A percentile compares a stretch with the other conserved stretches of the same genome.
Evolutionary conservation across 257 asterid species (phyloP).

Genomic region (Nicotiana undulata): DNA sequence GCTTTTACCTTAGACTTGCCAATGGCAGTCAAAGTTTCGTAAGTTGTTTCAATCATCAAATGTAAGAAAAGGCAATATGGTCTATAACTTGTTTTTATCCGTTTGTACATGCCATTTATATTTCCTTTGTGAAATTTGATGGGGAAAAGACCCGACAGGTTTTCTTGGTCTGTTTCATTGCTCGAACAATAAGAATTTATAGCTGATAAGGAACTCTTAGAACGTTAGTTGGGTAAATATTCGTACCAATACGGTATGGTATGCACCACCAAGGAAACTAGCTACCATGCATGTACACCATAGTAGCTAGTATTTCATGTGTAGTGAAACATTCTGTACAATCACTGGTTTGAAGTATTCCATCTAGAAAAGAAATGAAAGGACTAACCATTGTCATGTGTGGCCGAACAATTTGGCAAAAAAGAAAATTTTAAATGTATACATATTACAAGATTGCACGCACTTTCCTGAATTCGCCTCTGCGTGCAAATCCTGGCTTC

Average conservation of each 20-base stretch:
- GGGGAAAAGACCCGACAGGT: not conserved
- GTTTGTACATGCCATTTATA: not conserved
- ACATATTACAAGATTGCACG: too few species aligned
- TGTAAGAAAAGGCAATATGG: too few species aligned
- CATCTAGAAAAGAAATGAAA: not conserved
- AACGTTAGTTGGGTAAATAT: not conserved
- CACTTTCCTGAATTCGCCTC: too few species aligned
- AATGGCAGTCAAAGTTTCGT: too few species aligned
- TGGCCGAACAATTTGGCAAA: not conserved
- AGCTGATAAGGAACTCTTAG: not conserved
- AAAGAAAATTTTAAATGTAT: not conserved
- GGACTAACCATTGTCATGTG: not conserved
- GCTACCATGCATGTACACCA: not conserved
- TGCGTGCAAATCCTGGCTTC: not conserved
- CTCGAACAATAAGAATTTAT: not conserved
- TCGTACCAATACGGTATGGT: not conserved
- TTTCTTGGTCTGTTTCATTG: not conserved
- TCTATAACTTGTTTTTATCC: not conserved
- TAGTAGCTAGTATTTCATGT: not conserved
- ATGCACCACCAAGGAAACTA: not conserved
- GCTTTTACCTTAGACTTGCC: too few species aligned
- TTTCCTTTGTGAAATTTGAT: not conserved
- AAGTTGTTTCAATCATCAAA: too few species aligned
- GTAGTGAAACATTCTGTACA: not conserved
- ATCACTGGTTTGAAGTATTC: not conserved